Evolutionary conservation across 2,329 filamentous ascomycete species (phyloP), one percentile per base, ranked within the genome.

Genomic region (Metarhizium sp.): DNA sequence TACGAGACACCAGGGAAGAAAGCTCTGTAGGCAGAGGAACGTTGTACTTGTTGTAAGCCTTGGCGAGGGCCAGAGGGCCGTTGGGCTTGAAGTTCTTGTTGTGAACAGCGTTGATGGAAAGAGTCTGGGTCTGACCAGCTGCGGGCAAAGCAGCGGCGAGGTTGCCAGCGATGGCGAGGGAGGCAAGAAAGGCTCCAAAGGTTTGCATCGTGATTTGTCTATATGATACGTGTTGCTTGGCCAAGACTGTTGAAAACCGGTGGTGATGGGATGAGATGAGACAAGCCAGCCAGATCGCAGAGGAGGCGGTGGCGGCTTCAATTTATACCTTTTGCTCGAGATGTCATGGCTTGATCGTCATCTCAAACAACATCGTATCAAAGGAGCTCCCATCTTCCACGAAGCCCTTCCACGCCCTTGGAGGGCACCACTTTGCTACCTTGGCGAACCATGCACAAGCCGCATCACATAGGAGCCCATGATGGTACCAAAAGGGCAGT

Each of bases 101-200:
- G 55, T 55, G 55, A 14, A 30, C 32, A 30, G 43, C 58, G 49
- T 46, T 42, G 36, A 60, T 43, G 46, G 57, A 51, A 25, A 48
- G 43, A n/a, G 58, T 59, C 36, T 55, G 48, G 20, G 42, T 18
- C 25, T 46, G 43, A n/a, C 43, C 43, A 25, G 43, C 13, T 25
- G 58, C 40, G 4, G 58, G 58, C 29, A 57, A 45, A 50, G 56
- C 54, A 16, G 57, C 54, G 42, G 53, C 57, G 54, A 58, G 25
- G 57, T 57, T 56, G 20, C 50, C 43, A 16, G 58, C 56, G 45
- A 57, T 57, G 43, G 58, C 48, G 52, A 60, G 51, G 40, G 58
- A 56, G 50, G 54, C 57, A 55, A 60, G 45, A 49, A 59, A 60
- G 50, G 58, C 55, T 43, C 58, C 57, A 38, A 60, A 60, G 34